A percentile compares a stretch with the other conserved stretches of the same genome.
Conservation (phyloP, 495 filamentous ascomycete genomes). For the Penicillium bovifimosum region DNA sequence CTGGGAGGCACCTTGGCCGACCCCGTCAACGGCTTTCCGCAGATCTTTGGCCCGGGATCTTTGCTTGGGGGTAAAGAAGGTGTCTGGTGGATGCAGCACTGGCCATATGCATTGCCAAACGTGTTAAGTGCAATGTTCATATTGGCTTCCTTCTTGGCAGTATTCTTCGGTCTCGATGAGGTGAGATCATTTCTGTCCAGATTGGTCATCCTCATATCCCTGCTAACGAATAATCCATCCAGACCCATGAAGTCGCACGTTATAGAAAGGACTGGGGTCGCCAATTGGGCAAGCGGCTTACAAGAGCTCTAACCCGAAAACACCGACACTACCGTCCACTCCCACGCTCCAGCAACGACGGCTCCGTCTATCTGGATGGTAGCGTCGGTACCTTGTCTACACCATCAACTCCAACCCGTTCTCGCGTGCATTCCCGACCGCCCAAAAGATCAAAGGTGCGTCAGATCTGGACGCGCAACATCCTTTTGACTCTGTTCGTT, state of each 20-base stretch:
- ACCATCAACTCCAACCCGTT: slow-evolving; percentile 24
- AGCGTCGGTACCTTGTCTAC: slow-evolving; percentile 24
- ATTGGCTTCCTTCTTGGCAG: slow-evolving; percentile 37
- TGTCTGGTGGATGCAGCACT: slow-evolving; percentile 55
- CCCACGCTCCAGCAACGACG: slow-evolving; percentile 22
- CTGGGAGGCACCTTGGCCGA: slow-evolving; percentile 69
- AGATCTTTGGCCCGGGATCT: slow-evolving; percentile 58
- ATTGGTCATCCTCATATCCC: neutral
- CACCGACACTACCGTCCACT: slow-evolving; percentile 28
- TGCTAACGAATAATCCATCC: slow-evolving; percentile 3
- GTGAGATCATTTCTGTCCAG: slow-evolving; percentile 24
- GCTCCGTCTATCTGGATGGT: slow-evolving; percentile 29
- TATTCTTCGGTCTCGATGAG: slow-evolving; percentile 57
- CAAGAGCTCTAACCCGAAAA: slow-evolving; percentile 26
- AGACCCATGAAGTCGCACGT: slow-evolving; percentile 48
- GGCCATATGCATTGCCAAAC: slow-evolving; percentile 61
- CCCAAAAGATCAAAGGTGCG: slow-evolving; percentile 46
- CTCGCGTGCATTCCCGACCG: slow-evolving; percentile 8
- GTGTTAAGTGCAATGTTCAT: slow-evolving; percentile 54
- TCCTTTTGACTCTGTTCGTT: slow-evolving; percentile 55
- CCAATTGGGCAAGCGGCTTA: slow-evolving; percentile 39
- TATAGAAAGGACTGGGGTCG: slow-evolving; percentile 47
- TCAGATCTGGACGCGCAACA: slow-evolving; percentile 57
- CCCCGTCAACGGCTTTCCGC: slow-evolving; percentile 58
- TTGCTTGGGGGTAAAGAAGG: slow-evolving; percentile 45